Conservation (phyloP, 257 asterid species). For the Linderniella brevidens region DNA sequence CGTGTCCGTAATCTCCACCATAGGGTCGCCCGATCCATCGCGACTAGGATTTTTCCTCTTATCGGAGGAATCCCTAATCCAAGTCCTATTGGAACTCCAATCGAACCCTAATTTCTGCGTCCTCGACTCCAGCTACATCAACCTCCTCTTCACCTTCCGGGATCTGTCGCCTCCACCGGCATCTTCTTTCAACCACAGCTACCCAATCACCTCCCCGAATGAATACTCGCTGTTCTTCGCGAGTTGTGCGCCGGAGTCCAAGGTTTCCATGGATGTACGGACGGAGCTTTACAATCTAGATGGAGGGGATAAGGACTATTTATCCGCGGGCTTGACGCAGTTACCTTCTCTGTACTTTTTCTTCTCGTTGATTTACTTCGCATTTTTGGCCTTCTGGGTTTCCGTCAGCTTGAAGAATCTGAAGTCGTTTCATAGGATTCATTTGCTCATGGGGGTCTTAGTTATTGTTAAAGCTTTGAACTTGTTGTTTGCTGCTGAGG, state of each 20-base stretch:
- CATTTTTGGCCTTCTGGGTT: slow-evolving; percentile 55
- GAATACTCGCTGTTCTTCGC: slow-evolving; percentile 87
- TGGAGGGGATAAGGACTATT: slow-evolving; percentile 52
- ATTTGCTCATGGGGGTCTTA: slow-evolving; percentile 59
- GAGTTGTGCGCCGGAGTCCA: slow-evolving; percentile 73
- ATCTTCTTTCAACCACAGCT: slow-evolving; percentile 40
- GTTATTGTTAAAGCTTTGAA: slow-evolving; percentile 78
- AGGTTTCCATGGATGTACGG: slow-evolving; percentile 71
- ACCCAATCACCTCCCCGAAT: slow-evolving; percentile 62
- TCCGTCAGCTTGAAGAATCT: slow-evolving; percentile 30
- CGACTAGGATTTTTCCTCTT: slow-evolving; percentile 75
- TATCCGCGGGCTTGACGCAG: slow-evolving; percentile 78
- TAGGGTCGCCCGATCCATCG: slow-evolving; percentile 41
- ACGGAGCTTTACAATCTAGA: slow-evolving; percentile 84
- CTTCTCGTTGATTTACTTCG: slow-evolving; percentile 45
- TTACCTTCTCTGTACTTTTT: slow-evolving; percentile 55
- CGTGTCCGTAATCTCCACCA: slow-evolving; percentile 46
- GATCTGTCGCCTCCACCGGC: slow-evolving; percentile 84
- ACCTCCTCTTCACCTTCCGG: slow-evolving; percentile 48
- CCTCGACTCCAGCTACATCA: slow-evolving; percentile 55
- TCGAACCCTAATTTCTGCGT: slow-evolving; percentile 65
- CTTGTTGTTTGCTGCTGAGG: slow-evolving; percentile 77
- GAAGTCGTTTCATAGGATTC: slow-evolving; percentile 79
- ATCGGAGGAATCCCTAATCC: slow-evolving; percentile 66
- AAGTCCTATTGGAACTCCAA: slow-evolving; percentile 66